Evolutionary conservation across 1,139 yeast genomes (phyloP).

Genomic region (Geotrichum reessii): DNA sequence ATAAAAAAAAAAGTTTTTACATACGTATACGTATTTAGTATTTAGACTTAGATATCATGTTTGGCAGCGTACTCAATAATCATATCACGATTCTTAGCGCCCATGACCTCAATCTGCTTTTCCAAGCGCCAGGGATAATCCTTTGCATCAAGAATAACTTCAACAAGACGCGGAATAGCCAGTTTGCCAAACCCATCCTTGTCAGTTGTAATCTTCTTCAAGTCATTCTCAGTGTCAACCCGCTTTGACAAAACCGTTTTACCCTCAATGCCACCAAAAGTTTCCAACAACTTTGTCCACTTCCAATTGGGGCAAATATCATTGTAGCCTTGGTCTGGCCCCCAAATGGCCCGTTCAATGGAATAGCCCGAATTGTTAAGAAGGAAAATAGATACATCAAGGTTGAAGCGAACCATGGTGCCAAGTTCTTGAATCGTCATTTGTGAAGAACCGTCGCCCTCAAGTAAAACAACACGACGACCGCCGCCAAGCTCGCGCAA

Average conservation of each 20-base stretch:
- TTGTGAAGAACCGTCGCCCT: constrained; percentile 91
- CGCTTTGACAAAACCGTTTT: constrained; percentile 37
- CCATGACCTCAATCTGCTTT: constrained; percentile 29
- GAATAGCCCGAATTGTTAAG: constrained; percentile 84
- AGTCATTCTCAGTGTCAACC: constrained; percentile 28
- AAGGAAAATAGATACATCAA: constrained; percentile 59
- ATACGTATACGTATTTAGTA: not conserved
- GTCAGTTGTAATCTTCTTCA: constrained; percentile 38
- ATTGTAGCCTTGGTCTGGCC: constrained; percentile 68
- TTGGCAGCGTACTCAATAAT: constrained; percentile 26
- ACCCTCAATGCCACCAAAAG: constrained; percentile 58
- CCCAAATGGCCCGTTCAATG: constrained; percentile 77
- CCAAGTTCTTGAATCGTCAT: constrained; percentile 77
- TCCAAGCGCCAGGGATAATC: constrained; percentile 58
- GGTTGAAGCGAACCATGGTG: constrained; percentile 53
- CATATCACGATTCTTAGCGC: constrained; percentile 24
- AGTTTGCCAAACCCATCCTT: constrained; percentile 29
- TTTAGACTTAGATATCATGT: constrained; percentile 7
- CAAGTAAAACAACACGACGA: constrained; percentile 61
- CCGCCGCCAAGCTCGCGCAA: constrained; percentile 44
- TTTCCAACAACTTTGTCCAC: constrained; percentile 60
- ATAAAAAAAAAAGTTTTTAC: too few species aligned
- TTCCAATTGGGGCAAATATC: constrained; percentile 76
- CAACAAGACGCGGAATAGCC: constrained; percentile 44
- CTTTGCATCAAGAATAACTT: constrained; percentile 50